Conservation (phyloP, 1,284 basidiomycete species). For the Pholiota adiposa region DNA sequence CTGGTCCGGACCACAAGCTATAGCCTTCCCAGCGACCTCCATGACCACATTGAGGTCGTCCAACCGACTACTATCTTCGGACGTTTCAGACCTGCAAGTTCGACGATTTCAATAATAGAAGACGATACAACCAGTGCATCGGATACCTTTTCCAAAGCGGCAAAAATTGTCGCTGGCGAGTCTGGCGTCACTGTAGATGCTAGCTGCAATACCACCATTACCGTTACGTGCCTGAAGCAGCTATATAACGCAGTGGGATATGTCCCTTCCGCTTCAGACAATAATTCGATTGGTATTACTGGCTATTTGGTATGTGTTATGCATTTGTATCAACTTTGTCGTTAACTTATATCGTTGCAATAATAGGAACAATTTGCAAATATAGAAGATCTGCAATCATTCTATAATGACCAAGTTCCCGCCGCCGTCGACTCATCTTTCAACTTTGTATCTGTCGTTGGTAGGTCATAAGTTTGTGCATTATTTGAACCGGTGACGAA, state of each 20-base stretch:
- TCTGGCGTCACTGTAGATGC: slow-evolving; percentile 50
- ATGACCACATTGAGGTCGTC: slow-evolving; percentile 69
- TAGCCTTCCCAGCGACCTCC: slow-evolving; percentile 64
- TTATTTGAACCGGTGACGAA: background rate
- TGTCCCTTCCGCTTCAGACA: slow-evolving; percentile 35
- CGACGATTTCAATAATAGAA: slow-evolving; percentile 42
- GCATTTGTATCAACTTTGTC: too few species aligned
- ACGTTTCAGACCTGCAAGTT: slow-evolving; percentile 49
- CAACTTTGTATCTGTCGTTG: slow-evolving; percentile 50
- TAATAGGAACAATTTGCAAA: slow-evolving; percentile 54
- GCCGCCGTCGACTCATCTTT: slow-evolving; percentile 49
- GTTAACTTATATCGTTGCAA: too few species aligned
- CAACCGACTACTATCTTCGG: slow-evolving; percentile 79
- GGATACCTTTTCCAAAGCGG: slow-evolving; percentile 8
- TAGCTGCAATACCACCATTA: slow-evolving; percentile 54
- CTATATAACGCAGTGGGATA: slow-evolving; percentile 56
- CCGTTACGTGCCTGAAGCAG: slow-evolving; percentile 51
- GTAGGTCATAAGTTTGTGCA: slow-evolving; percentile 34
- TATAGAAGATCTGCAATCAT: slow-evolving; percentile 53
- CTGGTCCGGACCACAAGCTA: slow-evolving; percentile 73
- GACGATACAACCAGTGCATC: slow-evolving; percentile 16
- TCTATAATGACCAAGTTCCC: slow-evolving; percentile 52
- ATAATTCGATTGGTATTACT: slow-evolving; percentile 62
- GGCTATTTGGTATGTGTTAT: slow-evolving; percentile 44
- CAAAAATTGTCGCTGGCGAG: slow-evolving; percentile 30